Percentiles rank a stretch among this genome's conserved stretches.
Evolutionary conservation across 371 early-diverging fungal genomes (phyloP).

Genomic region (Batrachochytrium dendrobatidis): DNA sequence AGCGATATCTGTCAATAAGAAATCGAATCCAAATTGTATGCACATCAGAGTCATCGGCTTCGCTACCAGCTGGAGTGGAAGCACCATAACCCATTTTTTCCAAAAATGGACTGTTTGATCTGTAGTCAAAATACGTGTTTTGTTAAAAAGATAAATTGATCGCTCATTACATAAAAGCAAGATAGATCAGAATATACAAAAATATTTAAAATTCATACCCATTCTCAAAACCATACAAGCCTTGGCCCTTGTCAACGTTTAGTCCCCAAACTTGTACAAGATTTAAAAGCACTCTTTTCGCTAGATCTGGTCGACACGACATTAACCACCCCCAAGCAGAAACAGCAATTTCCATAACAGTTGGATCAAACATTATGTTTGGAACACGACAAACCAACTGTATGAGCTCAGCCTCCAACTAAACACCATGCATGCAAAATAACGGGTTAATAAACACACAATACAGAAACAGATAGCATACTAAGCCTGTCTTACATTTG

Average conservation of each 20-base stretch:
- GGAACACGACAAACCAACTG: constrained; percentile 80
- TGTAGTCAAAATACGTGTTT: constrained; percentile 9
- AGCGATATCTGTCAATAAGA: constrained; percentile 72
- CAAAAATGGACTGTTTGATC: constrained; percentile 73
- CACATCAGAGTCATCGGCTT: constrained; percentile 60
- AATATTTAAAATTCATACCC: neutral
- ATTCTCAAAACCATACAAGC: constrained; percentile 32
- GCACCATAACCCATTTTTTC: constrained; percentile 87
- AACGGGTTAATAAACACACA: too few relatives aligned
- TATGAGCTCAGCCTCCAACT: constrained; percentile 63
- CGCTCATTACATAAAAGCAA: neutral
- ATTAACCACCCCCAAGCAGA: constrained; percentile 85
- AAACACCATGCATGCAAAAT: neutral
- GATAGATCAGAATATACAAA: constrained; percentile 7
- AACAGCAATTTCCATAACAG: constrained; percentile 68
- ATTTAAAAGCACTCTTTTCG: constrained; percentile 70
- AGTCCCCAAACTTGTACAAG: constrained; percentile 77
- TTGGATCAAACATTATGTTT: constrained; percentile 68
- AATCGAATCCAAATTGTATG: constrained; percentile 84
- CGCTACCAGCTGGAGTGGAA: constrained; percentile 66
- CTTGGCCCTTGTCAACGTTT: constrained; percentile 67
- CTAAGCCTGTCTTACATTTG: constrained; percentile 6
- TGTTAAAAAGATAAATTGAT: neutral
- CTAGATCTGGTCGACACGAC: constrained; percentile 63
- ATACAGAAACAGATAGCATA: too few relatives aligned